Base-by-base conservation (phyloP, 345 rosid genomes). In the Combretum micranthum region DNA sequence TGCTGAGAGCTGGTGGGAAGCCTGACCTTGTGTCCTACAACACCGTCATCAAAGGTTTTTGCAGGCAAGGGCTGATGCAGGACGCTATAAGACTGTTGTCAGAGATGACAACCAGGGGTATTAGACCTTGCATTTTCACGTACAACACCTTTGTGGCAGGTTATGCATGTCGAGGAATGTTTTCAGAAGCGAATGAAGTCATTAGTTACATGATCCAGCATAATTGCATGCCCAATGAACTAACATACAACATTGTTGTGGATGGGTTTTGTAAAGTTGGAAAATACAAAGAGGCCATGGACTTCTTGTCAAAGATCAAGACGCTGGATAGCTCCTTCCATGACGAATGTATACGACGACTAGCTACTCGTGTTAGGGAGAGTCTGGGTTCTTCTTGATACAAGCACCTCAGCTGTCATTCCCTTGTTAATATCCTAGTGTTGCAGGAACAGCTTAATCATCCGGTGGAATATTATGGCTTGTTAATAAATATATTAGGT, bases 11-110 rank as follows among this genome's bases (percentile, higher is more conserved):
- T 0, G 80, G 86, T 20, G 60, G 72, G 17, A 76, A 61, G 65
- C 87, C 96, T 0, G 96, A 87, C 69, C 78, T 85, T 2, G 81
- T 91, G 50, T 87, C 98, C 2, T 91, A 82, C 70, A 91, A 91
- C 67, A 91, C 96, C 15, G 92, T 91, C 65, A 87, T 91, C 54
- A 91, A 91, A 77, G 96, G 89, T 13, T 91, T 91, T 71, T 91
- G 98, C 75, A 73, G 96, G 53, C 72, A 68, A 77, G 89, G 94
- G 57, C 79, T 85, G 52, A 83, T 91, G 88, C 80, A 85, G 62
- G 94, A 91, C 56, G 89, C 94, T 43, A 65, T 91, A 12, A 82
- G 96, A 69, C 72, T 77, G 55, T 57, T 91, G n/a, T 70, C 85
- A 3, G 86, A 85, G 70, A 91, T 91, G 98, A 77, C 80, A 45